Evolutionary conservation across 257 asterid genomes (phyloP).

Genomic region (Apocynum venetum): DNA sequence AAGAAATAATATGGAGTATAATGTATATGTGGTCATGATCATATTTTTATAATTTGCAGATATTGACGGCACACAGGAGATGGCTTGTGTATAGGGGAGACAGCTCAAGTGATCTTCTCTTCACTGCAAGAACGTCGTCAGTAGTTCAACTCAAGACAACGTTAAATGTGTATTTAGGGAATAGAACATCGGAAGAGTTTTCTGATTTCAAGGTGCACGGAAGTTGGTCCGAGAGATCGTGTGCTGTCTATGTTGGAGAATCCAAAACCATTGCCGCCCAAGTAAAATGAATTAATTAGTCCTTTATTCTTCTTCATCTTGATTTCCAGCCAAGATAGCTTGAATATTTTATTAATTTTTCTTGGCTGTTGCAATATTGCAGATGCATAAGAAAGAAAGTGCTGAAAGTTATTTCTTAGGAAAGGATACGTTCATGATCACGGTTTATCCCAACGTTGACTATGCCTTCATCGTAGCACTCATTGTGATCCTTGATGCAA

Average conservation of each 20-base stretch:
- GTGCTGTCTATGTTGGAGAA: conserved; percentile 29
- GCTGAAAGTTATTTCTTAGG: conserved; percentile 20
- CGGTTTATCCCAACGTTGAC: conserved; percentile 31
- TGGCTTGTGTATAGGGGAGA: conserved; percentile 23
- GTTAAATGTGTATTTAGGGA: conserved; percentile 12
- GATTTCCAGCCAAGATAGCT: neutral
- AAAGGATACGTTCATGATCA: conserved; percentile 21
- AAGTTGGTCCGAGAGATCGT: conserved; percentile 28
- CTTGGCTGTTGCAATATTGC: neutral
- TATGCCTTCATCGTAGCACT: conserved; percentile 33
- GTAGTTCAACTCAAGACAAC: conserved; percentile 12
- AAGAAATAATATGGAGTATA: too few relatives aligned
- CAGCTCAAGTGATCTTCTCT: conserved; percentile 17
- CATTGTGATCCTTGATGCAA: conserved; percentile 24
- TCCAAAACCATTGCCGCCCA: conserved; percentile 36
- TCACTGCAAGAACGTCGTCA: conserved; percentile 18
- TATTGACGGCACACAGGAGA: conserved; percentile 15
- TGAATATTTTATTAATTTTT: neutral
- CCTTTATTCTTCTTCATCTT: neutral
- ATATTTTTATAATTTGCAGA: neutral
- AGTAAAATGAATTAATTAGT: conserved; percentile 17
- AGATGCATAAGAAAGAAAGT: conserved; percentile 19
- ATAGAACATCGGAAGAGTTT: conserved; percentile 24
- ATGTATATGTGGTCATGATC: too few relatives aligned
- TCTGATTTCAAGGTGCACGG: conserved; percentile 37